These are phyloP conservation scores for Nymphaea colorata DNA, from an alignment of 164 flowering plant species.

Conservation along the genomic window DNA sequence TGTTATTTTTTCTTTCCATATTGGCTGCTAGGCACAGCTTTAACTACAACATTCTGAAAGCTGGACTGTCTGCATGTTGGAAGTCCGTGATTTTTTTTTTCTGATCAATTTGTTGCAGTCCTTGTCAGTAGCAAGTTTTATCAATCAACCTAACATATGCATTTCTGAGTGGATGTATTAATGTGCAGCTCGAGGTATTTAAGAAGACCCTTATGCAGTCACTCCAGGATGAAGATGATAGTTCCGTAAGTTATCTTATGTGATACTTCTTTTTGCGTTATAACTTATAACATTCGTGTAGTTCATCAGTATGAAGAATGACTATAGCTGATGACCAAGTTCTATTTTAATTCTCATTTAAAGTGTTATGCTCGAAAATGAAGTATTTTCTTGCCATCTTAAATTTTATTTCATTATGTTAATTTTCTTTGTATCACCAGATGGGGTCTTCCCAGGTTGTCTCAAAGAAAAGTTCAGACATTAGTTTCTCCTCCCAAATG, in stretches of 20 bases:
- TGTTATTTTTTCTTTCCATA: too few species aligned
- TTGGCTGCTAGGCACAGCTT: too few species aligned
- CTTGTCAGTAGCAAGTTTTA: neutral
- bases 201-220: conserved; percentile 80
- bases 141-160: neutral
- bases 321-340: neutral
- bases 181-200: conserved; percentile 69
- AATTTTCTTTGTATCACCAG: conserved; percentile 13
- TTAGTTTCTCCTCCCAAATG: conserved; percentile 18
- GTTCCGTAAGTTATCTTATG: conserved; percentile 29
- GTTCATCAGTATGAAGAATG: too few species aligned
- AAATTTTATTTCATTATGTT: neutral
- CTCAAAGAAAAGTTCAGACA: conserved; percentile 21
- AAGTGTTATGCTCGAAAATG: too few species aligned
- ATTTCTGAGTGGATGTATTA: neutral
- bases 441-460: conserved; percentile 21
- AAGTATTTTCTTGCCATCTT: too few species aligned
- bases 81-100: neutral
- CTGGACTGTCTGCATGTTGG: too few species aligned
- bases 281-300: neutral
- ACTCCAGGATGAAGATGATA: conserved; percentile 76
- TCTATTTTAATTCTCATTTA: too few species aligned
- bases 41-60: too few species aligned
- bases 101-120: neutral
- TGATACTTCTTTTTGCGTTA: neutral